A percentile compares a stretch with the other conserved stretches of the same genome.
These are phyloP conservation scores for Hemileia vastatrix DNA, from an alignment of 1,284 basidiomycete genomes.

Conservation along the genomic window DNA sequence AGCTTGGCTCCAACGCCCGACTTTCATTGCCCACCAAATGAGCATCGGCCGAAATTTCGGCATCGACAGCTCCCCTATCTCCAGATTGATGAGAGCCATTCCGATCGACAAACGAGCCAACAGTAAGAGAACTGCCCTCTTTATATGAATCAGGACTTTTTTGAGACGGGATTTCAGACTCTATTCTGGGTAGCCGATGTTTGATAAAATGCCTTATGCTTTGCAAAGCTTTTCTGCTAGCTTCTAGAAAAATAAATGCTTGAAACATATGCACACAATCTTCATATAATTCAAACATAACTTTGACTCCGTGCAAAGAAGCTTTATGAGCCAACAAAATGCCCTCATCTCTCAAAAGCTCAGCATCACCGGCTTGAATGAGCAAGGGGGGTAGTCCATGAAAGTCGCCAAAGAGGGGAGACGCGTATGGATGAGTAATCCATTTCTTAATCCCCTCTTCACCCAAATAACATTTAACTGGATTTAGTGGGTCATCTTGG, in stretches of 20 bases:
- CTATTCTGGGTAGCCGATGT: conserved; percentile 16
- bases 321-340: conserved; percentile 45
- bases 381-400: conserved; percentile 44
- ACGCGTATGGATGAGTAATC: conserved; percentile 49
- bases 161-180: not conserved
- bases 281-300: conserved; percentile 25
- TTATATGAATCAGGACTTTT: not conserved
- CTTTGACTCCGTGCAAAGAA: conserved; percentile 37
- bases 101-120: not conserved
- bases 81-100: not conserved
- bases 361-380: conserved; percentile 45
- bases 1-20: conserved; percentile 1
- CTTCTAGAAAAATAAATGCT: conserved; percentile 54
- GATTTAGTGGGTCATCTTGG: conserved; percentile 69
- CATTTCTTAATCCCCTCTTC: conserved; percentile 56
- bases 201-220: conserved; percentile 64
- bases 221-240: conserved; percentile 61
- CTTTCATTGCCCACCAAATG: conserved; percentile 12
- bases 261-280: conserved; percentile 21
- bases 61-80: conserved; percentile 6
- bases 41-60: conserved; percentile 11
- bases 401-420: conserved; percentile 23
- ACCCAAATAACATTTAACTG: conserved; percentile 83
- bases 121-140: not conserved
- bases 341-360: conserved; percentile 45